Evolutionary conservation across 2,329 filamentous ascomycete species (phyloP).

Genomic region (Epichloe scottii): DNA sequence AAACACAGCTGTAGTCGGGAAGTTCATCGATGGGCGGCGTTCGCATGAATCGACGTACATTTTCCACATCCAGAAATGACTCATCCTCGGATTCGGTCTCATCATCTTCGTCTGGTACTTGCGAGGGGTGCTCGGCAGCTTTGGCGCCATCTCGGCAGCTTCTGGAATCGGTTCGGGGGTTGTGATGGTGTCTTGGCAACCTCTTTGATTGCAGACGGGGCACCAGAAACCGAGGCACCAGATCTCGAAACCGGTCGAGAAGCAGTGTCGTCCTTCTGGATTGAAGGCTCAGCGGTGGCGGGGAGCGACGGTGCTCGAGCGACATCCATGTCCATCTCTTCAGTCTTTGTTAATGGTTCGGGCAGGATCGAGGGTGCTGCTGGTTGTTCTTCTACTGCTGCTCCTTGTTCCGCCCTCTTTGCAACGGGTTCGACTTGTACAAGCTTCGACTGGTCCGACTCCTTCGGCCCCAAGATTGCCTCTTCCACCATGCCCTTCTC

Average conservation of each 20-base stretch:
- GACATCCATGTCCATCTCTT: conserved; percentile 29
- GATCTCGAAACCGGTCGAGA: conserved; percentile 5
- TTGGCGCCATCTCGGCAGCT: conserved; percentile 20
- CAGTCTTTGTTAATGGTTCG: conserved; percentile 19
- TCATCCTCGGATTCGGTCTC: conserved; percentile 43
- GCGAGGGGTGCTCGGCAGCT: conserved; percentile 33
- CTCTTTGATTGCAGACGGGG: background rate
- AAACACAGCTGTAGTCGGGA: conserved; percentile 31
- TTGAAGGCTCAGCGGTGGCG: background rate
- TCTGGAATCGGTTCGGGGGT: conserved; percentile 10
- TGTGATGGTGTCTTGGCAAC: background rate
- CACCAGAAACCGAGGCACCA: background rate
- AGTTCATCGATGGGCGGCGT: conserved; percentile 44
- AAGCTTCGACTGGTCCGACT: background rate
- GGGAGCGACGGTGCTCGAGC: background rate
- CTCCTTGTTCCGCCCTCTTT: background rate
- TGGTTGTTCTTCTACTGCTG: background rate
- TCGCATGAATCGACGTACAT: conserved; percentile 36
- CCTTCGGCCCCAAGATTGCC: background rate
- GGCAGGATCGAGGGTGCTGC: background rate
- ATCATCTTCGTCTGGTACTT: conserved; percentile 36
- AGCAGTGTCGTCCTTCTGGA: background rate
- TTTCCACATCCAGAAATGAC: conserved; percentile 35
- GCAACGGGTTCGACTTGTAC: background rate
- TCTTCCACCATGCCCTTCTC: background rate